Base-by-base conservation (phyloP, 441 rosid species). In the Rhodomyrtus psidioides region DNA sequence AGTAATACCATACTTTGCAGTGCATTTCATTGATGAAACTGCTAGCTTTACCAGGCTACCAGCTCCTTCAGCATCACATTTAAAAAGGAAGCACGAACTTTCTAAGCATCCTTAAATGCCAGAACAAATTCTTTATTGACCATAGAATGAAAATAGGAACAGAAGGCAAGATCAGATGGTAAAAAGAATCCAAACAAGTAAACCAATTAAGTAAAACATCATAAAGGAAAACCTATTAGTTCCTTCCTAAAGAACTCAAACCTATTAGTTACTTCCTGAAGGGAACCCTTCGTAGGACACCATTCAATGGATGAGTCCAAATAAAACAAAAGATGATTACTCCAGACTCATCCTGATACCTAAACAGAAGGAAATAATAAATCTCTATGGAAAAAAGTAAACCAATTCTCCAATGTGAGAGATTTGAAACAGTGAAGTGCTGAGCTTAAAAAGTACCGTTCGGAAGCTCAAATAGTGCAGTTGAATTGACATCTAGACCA, bases 381-480 rank as follows among this genome's bases (percentile, higher is more conserved):
- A 62, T 62, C 76, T 30, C 75, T 30, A 39, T 17, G 44, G 26
- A 17, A 17, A 30, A 30, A 30, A 30, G 75, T 8, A 17, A 30
- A 30, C 26, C 26, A 30, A 28, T 16, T 62, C 24, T 62, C 75
- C 44, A 30, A 62, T 30, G 44, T 62, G 13, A 30, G 44, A 62
- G 44, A 82, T 82, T 51, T 9, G 3, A 46, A 82, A 53, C 26
- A 27, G 58, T 53, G 83, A 53, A 82, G 84, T 44, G 2, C n/a
- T 42, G n/a, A 56, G 53, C 57, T 26, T 57, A 6, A 83, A 83
- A 58, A 28, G 58, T 95, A 97, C 99, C 99, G 85, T 90, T 79
- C 46, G 99, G 99, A 91, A 97, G 98, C 91, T 94, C 97, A 89
- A 97, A 95, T 86, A 94, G 90, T 55, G 99, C 96, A 85, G 90